These are phyloP conservation scores for Hydnomerulius pinastri DNA, from an alignment of 768 basidiomycete genomes.

Conservation along the genomic window DNA sequence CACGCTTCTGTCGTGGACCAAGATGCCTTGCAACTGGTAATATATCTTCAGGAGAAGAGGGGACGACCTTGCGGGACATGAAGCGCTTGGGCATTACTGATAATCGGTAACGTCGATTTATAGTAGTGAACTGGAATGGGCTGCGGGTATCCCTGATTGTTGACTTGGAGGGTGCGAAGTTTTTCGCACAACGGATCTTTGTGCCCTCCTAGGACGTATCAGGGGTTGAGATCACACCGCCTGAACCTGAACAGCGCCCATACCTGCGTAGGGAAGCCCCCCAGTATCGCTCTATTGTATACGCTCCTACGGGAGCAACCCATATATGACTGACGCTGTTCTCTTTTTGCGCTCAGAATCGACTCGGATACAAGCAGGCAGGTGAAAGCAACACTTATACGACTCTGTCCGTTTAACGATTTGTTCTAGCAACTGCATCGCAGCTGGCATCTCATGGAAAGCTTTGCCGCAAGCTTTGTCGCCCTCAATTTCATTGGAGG, in stretches of 20 bases:
- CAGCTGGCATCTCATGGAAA: conserved; percentile 80
- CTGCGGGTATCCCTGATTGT: conserved; percentile 85
- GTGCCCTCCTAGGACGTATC: conserved; percentile 33
- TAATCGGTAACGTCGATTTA: conserved; percentile 73
- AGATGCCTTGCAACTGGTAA: conserved; percentile 64
- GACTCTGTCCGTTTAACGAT: conserved; percentile 3
- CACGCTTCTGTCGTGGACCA: conserved; percentile 35
- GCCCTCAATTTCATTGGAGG: conserved; percentile 91
- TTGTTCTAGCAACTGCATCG: conserved; percentile 75
- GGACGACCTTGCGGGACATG: conserved; percentile 33
- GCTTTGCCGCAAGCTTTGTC: conserved; percentile 85
- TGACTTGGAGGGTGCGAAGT: conserved; percentile 25
- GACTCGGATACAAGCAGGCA: conserved; percentile 82
- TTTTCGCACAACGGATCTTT: conserved; percentile 12
- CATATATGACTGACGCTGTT: conserved; percentile 50
- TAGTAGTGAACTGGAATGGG: conserved; percentile 71
- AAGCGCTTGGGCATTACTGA: conserved; percentile 33
- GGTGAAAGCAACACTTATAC: neutral
- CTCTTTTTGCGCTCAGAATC: conserved; percentile 49
- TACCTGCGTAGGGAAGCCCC: conserved; percentile 98
- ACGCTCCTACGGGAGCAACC: conserved; percentile 42
- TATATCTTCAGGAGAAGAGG: conserved; percentile 27
- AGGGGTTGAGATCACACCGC: conserved; percentile 96
- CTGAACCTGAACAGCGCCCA: conserved; percentile 97
- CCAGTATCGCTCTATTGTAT: conserved; percentile 58